These are phyloP conservation scores for Hymenoscyphus repandus DNA, from an alignment of 2,329 filamentous ascomycete genomes.

Conservation along the genomic window DNA sequence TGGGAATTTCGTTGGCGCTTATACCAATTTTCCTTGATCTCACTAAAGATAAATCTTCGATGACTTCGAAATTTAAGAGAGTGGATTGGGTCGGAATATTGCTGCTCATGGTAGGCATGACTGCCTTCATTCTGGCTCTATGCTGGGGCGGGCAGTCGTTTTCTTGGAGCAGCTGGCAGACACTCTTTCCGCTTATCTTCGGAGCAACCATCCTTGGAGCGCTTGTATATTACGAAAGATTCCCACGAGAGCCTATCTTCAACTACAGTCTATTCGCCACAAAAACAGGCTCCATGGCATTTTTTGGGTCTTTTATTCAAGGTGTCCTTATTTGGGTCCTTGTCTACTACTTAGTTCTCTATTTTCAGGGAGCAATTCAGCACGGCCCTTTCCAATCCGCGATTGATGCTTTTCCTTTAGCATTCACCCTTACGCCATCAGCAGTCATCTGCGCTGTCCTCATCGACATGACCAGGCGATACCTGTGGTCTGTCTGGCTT, in stretches of 20 bases:
- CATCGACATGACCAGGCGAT: constrained; percentile 29
- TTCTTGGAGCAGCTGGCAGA: constrained; percentile 53
- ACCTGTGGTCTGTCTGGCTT: constrained; percentile 49
- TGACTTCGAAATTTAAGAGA: constrained; percentile 33
- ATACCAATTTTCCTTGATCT: not conserved
- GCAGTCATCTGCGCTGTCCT: constrained; percentile 47
- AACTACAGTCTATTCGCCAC: not conserved
- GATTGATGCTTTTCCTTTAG: constrained; percentile 50
- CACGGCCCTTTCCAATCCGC: constrained; percentile 46
- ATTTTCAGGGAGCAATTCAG: constrained; percentile 45
- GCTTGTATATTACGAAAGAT: constrained; percentile 35
- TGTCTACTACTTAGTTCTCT: constrained; percentile 44
- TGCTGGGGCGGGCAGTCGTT: constrained; percentile 58
- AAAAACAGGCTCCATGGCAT: constrained; percentile 18
- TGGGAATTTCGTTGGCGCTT: not conserved
- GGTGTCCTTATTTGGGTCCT: constrained; percentile 48
- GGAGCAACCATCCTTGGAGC: constrained; percentile 43
- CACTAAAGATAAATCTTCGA: not conserved
- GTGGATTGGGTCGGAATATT: constrained; percentile 44
- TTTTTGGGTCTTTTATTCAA: constrained; percentile 37
- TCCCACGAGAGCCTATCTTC: not conserved
- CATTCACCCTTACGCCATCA: constrained; percentile 56
- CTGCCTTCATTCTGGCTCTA: not conserved
- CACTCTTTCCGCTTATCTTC: constrained; percentile 52
- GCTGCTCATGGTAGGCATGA: not conserved